Evolutionary conservation across 1,284 basidiomycete genomes (phyloP).

Genomic region (Sporisorium graminicola): DNA sequence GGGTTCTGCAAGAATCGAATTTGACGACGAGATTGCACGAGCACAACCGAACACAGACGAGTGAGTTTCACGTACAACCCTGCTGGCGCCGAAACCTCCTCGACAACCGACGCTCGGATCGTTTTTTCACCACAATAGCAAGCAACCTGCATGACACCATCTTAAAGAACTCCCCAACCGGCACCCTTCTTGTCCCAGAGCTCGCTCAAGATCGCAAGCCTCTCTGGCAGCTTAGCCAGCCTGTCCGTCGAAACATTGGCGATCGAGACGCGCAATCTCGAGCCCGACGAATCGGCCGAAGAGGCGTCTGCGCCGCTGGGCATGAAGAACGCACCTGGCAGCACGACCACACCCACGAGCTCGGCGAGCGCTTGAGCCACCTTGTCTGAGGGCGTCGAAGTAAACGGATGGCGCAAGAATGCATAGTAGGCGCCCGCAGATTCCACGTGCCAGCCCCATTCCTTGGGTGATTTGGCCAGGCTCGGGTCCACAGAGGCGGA

Average conservation of each 20-base stretch:
- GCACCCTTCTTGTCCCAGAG: constrained; percentile 47
- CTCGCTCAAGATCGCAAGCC: constrained; percentile 47
- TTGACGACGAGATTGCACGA: too few relatives aligned
- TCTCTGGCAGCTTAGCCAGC: constrained; percentile 32
- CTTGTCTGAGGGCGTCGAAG: constrained; percentile 23
- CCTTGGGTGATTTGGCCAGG: constrained; percentile 30
- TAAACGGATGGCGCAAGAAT: constrained; percentile 61
- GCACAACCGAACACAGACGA: too few relatives aligned
- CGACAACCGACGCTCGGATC: constrained; percentile 20
- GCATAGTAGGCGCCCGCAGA: constrained; percentile 69
- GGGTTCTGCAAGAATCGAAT: background rate
- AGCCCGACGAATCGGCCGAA: constrained; percentile 9
- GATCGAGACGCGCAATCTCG: constrained; percentile 42
- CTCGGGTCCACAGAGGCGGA: background rate
- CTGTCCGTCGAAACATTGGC: constrained; percentile 47
- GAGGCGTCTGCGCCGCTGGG: constrained; percentile 7
- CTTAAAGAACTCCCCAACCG: constrained; percentile 31
- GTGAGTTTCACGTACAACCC: too few relatives aligned
- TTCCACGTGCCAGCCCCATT: constrained; percentile 67
- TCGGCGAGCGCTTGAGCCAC: constrained; percentile 55
- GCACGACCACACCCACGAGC: constrained; percentile 55
- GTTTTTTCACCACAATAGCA: background rate
- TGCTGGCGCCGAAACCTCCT: background rate
- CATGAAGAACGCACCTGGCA: constrained; percentile 57
- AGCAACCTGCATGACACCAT: background rate